These are phyloP conservation scores for Eucalyptus regnans DNA, from an alignment of 345 rosid genomes.

Conservation along the genomic window DNA sequence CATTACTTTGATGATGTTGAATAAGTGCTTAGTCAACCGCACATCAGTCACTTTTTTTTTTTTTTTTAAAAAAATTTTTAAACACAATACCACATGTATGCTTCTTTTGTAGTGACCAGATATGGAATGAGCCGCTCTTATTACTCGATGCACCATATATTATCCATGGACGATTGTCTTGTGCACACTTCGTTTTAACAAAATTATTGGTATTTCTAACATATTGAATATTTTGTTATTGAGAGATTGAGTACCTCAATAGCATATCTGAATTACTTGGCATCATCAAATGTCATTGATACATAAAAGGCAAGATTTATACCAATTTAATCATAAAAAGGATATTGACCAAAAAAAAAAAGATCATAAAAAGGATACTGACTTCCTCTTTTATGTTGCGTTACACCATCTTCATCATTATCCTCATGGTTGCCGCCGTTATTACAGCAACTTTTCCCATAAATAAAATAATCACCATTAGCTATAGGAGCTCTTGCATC, in stretches of 20 bases:
- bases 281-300: not conserved
- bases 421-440: accelerated
- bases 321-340: not conserved
- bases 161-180: not conserved
- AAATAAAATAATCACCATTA: not conserved
- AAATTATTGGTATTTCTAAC: not conserved
- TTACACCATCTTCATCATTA: not conserved
- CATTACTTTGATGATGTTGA: not conserved
- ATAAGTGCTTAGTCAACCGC: not conserved
- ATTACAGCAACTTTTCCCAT: not conserved
- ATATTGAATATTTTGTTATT: not conserved
- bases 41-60: not conserved
- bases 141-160: not conserved
- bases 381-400: accelerated
- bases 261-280: not conserved
- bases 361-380: not conserved
- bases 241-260: not conserved
- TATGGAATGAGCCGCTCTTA: accelerated
- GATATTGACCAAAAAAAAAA: too few species aligned
- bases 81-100: not conserved
- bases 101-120: not conserved
- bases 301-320: not conserved
- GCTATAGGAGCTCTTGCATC: not conserved
- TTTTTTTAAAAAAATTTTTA: not conserved
- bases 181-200: not conserved